Conservation (phyloP, 495 filamentous ascomycete genomes). For the Aspergillus ellipticus region DNA sequence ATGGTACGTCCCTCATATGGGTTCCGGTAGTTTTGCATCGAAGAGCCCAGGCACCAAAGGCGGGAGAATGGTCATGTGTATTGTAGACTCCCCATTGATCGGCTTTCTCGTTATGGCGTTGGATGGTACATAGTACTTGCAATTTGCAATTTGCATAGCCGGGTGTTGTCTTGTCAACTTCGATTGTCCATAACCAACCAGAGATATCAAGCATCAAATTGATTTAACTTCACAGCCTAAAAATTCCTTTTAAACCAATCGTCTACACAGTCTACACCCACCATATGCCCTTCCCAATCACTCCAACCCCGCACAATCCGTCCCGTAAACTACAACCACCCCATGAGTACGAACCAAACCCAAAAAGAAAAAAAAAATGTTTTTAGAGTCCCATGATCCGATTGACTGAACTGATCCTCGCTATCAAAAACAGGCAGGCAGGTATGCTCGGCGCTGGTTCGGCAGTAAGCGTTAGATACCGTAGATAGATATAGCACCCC, state of each 20-base stretch:
- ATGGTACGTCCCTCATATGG: constrained; percentile 40
- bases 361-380: neutral
- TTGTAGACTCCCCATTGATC: too few species aligned
- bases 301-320: too few species aligned
- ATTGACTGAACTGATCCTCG: neutral
- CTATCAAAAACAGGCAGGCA: neutral
- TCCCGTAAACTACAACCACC: neutral
- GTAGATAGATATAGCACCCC: too few species aligned
- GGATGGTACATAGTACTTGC: constrained; percentile 6
- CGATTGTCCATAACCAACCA: neutral
- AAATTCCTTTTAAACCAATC: too few species aligned
- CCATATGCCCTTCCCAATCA: too few species aligned
- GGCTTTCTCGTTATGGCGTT: constrained; percentile 1
- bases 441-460: neutral
- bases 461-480: too few species aligned
- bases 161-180: constrained; percentile 1
- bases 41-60: neutral
- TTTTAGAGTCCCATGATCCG: neutral
- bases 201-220: neutral
- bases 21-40: constrained; percentile 29
- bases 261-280: too few species aligned
- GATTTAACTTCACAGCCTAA: too few species aligned
- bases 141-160: constrained; percentile 21
- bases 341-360: neutral
- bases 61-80: too few species aligned